Conservation (phyloP, 306 rosid genomes). For the Potentilla sterilis region DNA sequence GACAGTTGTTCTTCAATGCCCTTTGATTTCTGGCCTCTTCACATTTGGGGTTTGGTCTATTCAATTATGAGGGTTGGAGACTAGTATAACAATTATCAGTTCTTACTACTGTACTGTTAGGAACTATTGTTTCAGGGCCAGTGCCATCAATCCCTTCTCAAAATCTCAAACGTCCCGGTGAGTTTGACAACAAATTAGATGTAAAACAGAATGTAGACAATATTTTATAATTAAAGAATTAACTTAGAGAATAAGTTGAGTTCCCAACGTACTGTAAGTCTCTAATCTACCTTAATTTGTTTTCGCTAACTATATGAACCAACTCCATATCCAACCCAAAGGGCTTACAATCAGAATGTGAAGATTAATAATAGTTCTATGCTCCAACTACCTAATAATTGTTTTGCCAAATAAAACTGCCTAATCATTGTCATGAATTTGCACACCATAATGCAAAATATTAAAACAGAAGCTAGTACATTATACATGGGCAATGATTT, state of each 20-base stretch:
- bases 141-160: neutral
- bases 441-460: neutral
- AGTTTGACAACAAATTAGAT: neutral
- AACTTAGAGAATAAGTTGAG: too few species aligned
- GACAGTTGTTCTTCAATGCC: constrained; percentile 1
- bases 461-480: neutral
- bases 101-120: neutral
- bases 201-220: neutral
- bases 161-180: neutral
- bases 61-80: neutral
- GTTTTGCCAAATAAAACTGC: neutral
- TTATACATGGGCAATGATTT: constrained; percentile 1
- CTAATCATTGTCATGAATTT: neutral
- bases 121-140: neutral
- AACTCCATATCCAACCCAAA: too few species aligned
- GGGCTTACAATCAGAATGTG: too few species aligned
- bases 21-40: constrained; percentile 6
- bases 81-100: neutral
- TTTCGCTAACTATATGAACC: too few species aligned
- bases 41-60: neutral
- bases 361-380: neutral
- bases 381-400: constrained; percentile 5
- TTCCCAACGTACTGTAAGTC: too few species aligned
- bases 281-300: too few species aligned
- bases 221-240: too few species aligned